Base-by-base conservation (phyloP, 257 asterid species). In the Solanum corneliomulleri region DNA sequence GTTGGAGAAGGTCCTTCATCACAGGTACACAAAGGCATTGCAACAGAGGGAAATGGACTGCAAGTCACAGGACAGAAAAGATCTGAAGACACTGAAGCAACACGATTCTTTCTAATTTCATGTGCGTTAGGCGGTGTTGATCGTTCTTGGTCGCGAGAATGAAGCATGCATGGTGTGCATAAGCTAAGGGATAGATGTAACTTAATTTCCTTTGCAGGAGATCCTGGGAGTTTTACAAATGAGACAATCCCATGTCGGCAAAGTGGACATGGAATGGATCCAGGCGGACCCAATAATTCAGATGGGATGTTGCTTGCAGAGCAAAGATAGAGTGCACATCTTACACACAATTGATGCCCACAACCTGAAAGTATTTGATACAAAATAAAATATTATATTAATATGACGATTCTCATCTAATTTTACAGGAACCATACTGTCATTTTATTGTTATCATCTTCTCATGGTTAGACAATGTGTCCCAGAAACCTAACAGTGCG, bases 291-390 rank as follows among this genome's bases (percentile, higher is more conserved):
- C 71, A 91, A 89, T 87, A 94, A 88, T 87, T 93, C 98, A 1
- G 96, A 91, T 47, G 94, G 94, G 62, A 90, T 86, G 94, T 91
- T 95, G 91, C 98, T 94, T 64, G 98, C 95, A 44, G 99, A 95
- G 94, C 99, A 97, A 83, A 95, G 96, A 91, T 94, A 95, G 84
- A 97, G 95, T 70, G 99, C 98, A 47, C 99, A 97, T 90, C 95
- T 94, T 70, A 94, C 98, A 76, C 99, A 97, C 60, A 97, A 94
- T 89, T 93, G 96, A 71, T 97, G 99, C 18, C 92, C 90, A 80
- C 99, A 97, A 42, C 99, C 99, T 97, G 96, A 74, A 89, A 87
- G 71, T 77, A 56, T n/a, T 23, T 11, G 60, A 60, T 60, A 52
- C 4, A 86, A 86, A 86, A 71, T 35, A 33, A 70, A 81, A 81